Evolutionary conservation across 129 eudicot genomes (phyloP).

Genomic region (Silybum marianum): DNA sequence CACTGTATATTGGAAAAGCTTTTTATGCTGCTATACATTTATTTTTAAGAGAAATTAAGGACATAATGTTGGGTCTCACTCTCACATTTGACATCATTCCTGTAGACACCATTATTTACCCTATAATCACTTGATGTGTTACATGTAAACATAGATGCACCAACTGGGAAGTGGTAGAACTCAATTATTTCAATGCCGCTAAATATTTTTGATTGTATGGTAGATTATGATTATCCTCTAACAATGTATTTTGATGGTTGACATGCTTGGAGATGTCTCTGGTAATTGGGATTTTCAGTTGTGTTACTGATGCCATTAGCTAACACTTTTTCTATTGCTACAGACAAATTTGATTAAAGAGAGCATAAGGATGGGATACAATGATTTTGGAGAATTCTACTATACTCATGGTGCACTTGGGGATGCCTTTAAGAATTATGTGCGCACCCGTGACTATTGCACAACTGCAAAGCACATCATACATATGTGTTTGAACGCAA

Average conservation of each 20-base stretch:
- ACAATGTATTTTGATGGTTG: constrained; percentile 7
- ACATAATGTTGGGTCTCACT: not conserved
- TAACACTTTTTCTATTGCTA: constrained; percentile 10
- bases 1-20: not conserved
- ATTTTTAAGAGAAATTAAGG: not conserved
- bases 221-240: not conserved
- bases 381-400: constrained; percentile 95
- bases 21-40: constrained; percentile 7
- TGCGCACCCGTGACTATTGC: constrained; percentile 97
- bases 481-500: constrained; percentile 94
- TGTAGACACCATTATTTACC: not conserved
- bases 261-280: constrained; percentile 9
- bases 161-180: not conserved
- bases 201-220: not conserved
- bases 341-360: constrained; percentile 97
- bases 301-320: not conserved
- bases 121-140: not conserved
- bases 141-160: not conserved
- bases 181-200: not conserved
- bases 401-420: constrained; percentile 91
- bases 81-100: not conserved
- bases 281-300: not conserved
- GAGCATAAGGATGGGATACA: constrained; percentile 98
- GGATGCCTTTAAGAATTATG: constrained; percentile 94
- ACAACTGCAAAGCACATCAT: constrained; percentile 86